Base-by-base conservation (phyloP, 495 filamentous ascomycete genomes). In the Geopyxis carbonaria region DNA sequence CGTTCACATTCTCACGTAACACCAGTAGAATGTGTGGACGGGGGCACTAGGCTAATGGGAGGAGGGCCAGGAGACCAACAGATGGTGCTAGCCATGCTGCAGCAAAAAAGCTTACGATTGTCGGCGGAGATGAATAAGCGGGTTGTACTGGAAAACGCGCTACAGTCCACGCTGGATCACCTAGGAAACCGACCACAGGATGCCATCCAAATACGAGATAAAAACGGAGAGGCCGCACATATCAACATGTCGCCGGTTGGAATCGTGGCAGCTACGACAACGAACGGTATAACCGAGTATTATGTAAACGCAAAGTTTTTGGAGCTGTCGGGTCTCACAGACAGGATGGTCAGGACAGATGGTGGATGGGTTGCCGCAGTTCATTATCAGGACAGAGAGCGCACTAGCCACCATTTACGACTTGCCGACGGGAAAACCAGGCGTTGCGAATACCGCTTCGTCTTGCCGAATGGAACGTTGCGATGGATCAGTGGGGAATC, bases 31-130 rank as follows among this genome's bases (percentile, higher is more conserved):
- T 34, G 47, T 50, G 30, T 50, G 40, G 19, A 31, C 40, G 3
- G 34, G 25, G 21, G 42, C 4, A 35, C 9, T 11, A 22, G 13
- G 14, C n/a, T n/a, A n/a, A 14, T 48, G 14, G 24, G 43, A 28
- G 45, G 51, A 5, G 38, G 48, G 16, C 42, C 43, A 10, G 45
- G 51, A 9, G 48, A 51, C 28, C 44, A 44, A 31, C 41, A 35
- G 22, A 55, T 45, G n/a, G 34, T 50, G 20, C 36, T 56, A 11
- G 52, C 51, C 7, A 56, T 54, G 51, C 50, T 54, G 31, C 51
- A 54, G 39, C 51, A 54, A 35, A 51, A 53, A 22, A 54, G 45
- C 20, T 45, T 51, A 25, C 43, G 51, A 23, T 40, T 54, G 34
- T 45, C 53, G 36, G 50, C 45, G 28, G 51, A 54, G 29, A 40